These are phyloP conservation scores for Guyanaporus albipodus DNA, from an alignment of 768 basidiomycete genomes.

Conservation along the genomic window DNA sequence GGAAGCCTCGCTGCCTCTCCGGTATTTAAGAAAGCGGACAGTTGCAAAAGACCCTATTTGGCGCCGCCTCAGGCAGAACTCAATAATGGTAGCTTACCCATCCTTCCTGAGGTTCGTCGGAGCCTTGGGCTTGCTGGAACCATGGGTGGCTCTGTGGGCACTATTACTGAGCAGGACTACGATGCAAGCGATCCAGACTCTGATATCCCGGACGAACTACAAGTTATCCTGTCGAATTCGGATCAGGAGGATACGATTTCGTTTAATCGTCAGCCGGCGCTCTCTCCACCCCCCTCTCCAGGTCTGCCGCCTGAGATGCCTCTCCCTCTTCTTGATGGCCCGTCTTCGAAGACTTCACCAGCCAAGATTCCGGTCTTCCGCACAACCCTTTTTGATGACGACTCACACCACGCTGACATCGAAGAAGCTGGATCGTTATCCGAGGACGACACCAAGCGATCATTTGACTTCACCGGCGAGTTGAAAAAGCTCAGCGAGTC, in stretches of 20 bases:
- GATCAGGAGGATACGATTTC: slow-evolving; percentile 42
- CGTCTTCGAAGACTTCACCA: slow-evolving; percentile 7
- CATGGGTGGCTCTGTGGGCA: slow-evolving; percentile 57
- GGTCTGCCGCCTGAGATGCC: slow-evolving; percentile 42
- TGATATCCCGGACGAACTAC: slow-evolving; percentile 79
- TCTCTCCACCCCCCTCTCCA: slow-evolving; percentile 30
- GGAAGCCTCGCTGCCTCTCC: slow-evolving; percentile 28
- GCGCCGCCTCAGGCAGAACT: slow-evolving; percentile 12
- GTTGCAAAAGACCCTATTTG: slow-evolving; percentile 25
- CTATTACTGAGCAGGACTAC: slow-evolving; percentile 41
- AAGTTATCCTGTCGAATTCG: slow-evolving; percentile 50
- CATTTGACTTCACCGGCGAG: slow-evolving; percentile 84
- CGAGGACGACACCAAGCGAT: slow-evolving; percentile 70
- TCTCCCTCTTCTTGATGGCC: slow-evolving; percentile 28
- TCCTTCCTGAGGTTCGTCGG: slow-evolving; percentile 49
- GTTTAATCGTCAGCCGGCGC: slow-evolving; percentile 12
- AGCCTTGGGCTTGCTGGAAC: slow-evolving; percentile 64
- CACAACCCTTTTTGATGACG: slow-evolving; percentile 44
- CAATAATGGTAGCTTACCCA: slow-evolving; percentile 31
- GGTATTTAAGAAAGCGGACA: slow-evolving; percentile 32
- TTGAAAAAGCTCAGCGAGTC: slow-evolving; percentile 65
- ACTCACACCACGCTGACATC: slow-evolving; percentile 36
- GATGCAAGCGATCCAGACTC: slow-evolving; percentile 65
- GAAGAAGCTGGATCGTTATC: slow-evolving; percentile 43
- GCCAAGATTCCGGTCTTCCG: slow-evolving; percentile 39